phyloP scores from a whole-genome alignment of 2,329 filamentous ascomycete genomes.

The Teratosphaeria zuluensis region DNA sequence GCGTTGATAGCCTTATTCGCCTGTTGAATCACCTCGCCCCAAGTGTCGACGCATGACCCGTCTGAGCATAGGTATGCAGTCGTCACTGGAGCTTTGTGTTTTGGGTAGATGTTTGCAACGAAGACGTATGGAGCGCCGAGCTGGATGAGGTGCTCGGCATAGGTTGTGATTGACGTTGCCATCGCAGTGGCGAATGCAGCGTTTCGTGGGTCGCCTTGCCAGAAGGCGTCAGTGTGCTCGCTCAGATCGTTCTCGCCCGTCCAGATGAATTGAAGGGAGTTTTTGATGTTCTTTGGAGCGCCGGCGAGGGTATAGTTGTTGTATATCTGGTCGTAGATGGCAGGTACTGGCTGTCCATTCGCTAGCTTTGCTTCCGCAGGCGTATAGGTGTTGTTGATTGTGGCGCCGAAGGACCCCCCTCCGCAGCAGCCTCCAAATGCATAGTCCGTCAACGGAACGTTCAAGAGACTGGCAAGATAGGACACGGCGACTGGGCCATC shows the following conservation, averaged over 20 bases:
- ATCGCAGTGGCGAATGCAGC: slow-evolving; percentile 9
- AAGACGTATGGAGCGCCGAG: slow-evolving; percentile 16
- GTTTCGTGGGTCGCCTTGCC: slow-evolving; percentile 14
- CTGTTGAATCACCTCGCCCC: slow-evolving; percentile 10
- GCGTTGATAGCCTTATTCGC: slow-evolving; percentile 13
- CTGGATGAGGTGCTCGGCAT: slow-evolving; percentile 12
- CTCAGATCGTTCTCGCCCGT: slow-evolving; percentile 14
- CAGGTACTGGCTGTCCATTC: slow-evolving; percentile 6
- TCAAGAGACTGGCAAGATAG: slow-evolving; percentile 16
- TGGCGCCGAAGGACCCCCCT: slow-evolving; percentile 16
- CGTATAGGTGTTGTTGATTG: slow-evolving; percentile 19
- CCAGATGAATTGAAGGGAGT: slow-evolving; percentile 16
- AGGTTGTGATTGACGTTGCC: slow-evolving; percentile 4
- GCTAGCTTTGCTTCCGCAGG: slow-evolving; percentile 3
- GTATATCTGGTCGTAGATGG: slow-evolving; percentile 12
- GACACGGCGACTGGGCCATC: slow-evolving; percentile 19
- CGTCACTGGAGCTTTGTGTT: slow-evolving; percentile 13
- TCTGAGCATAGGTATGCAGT: slow-evolving; percentile 10
- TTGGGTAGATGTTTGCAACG: slow-evolving; percentile 17
- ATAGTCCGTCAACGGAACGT: slow-evolving; percentile 13
- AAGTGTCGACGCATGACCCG: slow-evolving; percentile 6
- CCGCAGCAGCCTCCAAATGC: slow-evolving; percentile 22
- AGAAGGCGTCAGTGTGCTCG: slow-evolving; percentile 14
- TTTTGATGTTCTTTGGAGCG: slow-evolving; percentile 9
- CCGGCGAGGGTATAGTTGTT: slow-evolving; percentile 9